These are phyloP conservation scores for Apiospora marii DNA, from an alignment of 2,329 filamentous ascomycete species.

Conservation along the genomic window DNA sequence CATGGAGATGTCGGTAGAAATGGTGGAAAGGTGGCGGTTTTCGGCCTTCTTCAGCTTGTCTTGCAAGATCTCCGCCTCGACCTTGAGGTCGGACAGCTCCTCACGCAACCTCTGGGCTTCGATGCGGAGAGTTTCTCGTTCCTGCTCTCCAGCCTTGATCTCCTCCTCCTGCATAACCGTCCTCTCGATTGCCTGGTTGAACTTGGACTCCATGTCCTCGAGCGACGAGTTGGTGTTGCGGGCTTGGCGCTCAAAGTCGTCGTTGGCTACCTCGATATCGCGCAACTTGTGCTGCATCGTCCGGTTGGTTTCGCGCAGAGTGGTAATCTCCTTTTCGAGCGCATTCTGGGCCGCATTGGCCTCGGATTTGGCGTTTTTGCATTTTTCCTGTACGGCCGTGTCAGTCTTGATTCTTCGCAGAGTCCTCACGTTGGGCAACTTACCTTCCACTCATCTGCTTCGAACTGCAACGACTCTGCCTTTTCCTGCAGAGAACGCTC, in stretches of 20 bases:
- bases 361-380: constrained; percentile 92
- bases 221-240: constrained; percentile 94
- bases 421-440: constrained; percentile 37
- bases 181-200: constrained; percentile 92
- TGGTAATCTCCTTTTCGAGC: constrained; percentile 96
- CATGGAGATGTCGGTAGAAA: constrained; percentile 69
- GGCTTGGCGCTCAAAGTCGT: constrained; percentile 96
- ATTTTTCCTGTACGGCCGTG: constrained; percentile 74
- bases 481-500: constrained; percentile 87
- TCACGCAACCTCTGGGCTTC: constrained; percentile 89
- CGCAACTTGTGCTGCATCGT: constrained; percentile 83
- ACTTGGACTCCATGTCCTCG: constrained; percentile 97
- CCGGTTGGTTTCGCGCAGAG: constrained; percentile 83
- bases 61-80: constrained; percentile 92
- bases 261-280: constrained; percentile 97
- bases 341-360: constrained; percentile 83
- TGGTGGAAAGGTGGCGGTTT: constrained; percentile 62
- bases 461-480: constrained; percentile 82
- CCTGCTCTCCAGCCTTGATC: constrained; percentile 88
- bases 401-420: constrained; percentile 26
- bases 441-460: constrained; percentile 99
- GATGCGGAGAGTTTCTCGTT: constrained; percentile 87
- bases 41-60: constrained; percentile 87
- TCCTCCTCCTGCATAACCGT: constrained; percentile 95
- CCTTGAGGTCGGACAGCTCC: constrained; percentile 90